phyloP scores from a whole-genome alignment of 2,329 filamentous ascomycete genomes.

The Colletotrichum viniferum region DNA sequence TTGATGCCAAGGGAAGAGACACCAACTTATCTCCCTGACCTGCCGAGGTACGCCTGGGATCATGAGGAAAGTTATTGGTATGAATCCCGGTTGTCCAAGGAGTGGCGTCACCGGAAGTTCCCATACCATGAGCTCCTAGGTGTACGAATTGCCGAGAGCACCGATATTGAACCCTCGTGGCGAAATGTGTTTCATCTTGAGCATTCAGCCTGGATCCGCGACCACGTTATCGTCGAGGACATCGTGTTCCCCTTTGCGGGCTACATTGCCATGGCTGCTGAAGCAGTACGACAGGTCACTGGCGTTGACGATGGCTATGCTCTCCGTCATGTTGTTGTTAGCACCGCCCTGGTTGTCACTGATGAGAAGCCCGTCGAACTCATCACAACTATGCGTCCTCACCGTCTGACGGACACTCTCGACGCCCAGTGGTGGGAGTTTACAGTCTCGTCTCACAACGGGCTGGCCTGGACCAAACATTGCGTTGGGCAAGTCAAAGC shows the following conservation, averaged over 20 bases:
- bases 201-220: constrained; percentile 42
- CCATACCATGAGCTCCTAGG: constrained; percentile 24
- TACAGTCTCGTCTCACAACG: constrained; percentile 30
- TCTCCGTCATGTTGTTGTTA: constrained; percentile 31
- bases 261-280: constrained; percentile 34
- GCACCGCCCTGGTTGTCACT: constrained; percentile 33
- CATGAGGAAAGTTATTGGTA: constrained; percentile 11
- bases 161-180: constrained; percentile 20
- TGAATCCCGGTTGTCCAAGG: constrained; percentile 10
- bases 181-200: constrained; percentile 25
- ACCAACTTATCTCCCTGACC: not conserved
- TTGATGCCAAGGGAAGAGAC: not conserved
- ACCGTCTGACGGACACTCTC: constrained; percentile 29
- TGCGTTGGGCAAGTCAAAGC: constrained; percentile 27
- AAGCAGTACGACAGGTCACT: constrained; percentile 25
- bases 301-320: constrained; percentile 22
- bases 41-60: constrained; percentile 24
- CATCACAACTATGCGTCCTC: constrained; percentile 31
- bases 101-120: constrained; percentile 1
- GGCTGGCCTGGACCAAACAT: constrained; percentile 30
- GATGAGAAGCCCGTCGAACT: constrained; percentile 32
- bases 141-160: constrained; percentile 12
- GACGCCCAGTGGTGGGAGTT: constrained; percentile 36
- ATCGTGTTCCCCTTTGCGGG: constrained; percentile 45
- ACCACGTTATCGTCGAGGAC: constrained; percentile 47